phyloP scores from a whole-genome alignment of 495 filamentous ascomycete genomes.

The Hyaloscypha bicolor region DNA sequence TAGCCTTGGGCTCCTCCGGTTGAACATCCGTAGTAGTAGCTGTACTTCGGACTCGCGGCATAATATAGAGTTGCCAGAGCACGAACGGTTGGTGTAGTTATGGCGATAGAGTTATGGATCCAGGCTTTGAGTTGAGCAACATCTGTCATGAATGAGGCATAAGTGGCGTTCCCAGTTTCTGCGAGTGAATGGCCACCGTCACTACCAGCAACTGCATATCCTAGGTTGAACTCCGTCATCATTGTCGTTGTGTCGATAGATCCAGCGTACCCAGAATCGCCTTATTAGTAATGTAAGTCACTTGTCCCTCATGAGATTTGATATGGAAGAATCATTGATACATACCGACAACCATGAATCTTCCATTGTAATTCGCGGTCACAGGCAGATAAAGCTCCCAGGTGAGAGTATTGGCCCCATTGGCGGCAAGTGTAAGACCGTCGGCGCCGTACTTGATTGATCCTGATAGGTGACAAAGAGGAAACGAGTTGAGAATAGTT shows the following conservation, averaged over 20 bases:
- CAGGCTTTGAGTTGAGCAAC: constrained; percentile 40
- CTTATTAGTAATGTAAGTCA: constrained; percentile 21
- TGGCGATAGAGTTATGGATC: constrained; percentile 47
- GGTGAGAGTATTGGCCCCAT: not conserved
- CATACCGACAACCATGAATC: constrained; percentile 4
- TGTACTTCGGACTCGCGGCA: constrained; percentile 32
- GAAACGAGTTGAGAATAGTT: not conserved
- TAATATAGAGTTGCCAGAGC: constrained; percentile 38
- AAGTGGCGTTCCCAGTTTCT: constrained; percentile 30
- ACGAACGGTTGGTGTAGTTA: constrained; percentile 39
- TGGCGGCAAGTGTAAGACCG: not conserved
- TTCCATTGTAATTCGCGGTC: not conserved
- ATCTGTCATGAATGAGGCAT: constrained; percentile 40
- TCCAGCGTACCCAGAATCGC: constrained; percentile 44
- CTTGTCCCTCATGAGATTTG: not conserved
- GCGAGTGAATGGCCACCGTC: constrained; percentile 37
- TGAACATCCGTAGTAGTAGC: constrained; percentile 46
- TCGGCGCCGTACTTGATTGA: not conserved
- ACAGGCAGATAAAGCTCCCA: not conserved
- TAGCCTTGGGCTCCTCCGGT: constrained; percentile 53
- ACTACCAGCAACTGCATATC: constrained; percentile 40
- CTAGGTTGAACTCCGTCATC: constrained; percentile 38
- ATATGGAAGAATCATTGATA: not conserved
- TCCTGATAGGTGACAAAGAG: not conserved
- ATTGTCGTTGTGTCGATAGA: constrained; percentile 36